Evolutionary conservation across 1,139 yeast genomes (phyloP).

Genomic region (Suhomyces anneliseae): DNA sequence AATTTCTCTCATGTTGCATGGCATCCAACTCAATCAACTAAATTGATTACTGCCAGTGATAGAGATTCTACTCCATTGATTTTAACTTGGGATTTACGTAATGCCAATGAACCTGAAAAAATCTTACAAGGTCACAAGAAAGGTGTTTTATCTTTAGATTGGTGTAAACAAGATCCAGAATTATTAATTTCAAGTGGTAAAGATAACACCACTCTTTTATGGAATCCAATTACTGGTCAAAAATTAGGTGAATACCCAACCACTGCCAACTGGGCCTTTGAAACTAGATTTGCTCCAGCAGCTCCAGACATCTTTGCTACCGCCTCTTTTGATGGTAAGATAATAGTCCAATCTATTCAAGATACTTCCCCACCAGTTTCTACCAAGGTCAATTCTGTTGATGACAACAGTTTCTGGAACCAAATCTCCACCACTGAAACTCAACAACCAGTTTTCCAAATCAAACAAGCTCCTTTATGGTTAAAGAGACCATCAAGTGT

Average conservation of each 20-base stretch:
- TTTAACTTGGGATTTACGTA: constrained; percentile 91
- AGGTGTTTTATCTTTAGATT: constrained; percentile 87
- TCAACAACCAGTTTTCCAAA: constrained; percentile 66
- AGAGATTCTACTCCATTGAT: constrained; percentile 80
- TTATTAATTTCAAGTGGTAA: constrained; percentile 86
- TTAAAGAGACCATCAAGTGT: constrained; percentile 73
- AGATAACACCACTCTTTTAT: constrained; percentile 81
- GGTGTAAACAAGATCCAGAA: constrained; percentile 85
- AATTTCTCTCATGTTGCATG: constrained; percentile 73
- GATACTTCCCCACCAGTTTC: constrained; percentile 60
- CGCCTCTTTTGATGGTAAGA: constrained; percentile 89
- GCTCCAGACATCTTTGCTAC: constrained; percentile 92
- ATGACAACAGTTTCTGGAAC: constrained; percentile 79
- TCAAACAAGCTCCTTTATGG: constrained; percentile 89
- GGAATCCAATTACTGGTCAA: constrained; percentile 81
- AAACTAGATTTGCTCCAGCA: constrained; percentile 80
- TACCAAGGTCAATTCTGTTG: constrained; percentile 48
- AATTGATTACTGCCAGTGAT: constrained; percentile 83
- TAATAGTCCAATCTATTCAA: constrained; percentile 82
- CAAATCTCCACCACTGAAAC: constrained; percentile 71
- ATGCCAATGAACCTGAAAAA: constrained; percentile 83
- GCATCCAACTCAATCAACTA: constrained; percentile 86
- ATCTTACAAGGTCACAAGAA: constrained; percentile 78
- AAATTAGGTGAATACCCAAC: constrained; percentile 87
- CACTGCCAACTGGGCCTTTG: constrained; percentile 91